These are phyloP conservation scores for Hypoxylon subgilvum DNA, from an alignment of 495 filamentous ascomycete species.

Conservation along the genomic window DNA sequence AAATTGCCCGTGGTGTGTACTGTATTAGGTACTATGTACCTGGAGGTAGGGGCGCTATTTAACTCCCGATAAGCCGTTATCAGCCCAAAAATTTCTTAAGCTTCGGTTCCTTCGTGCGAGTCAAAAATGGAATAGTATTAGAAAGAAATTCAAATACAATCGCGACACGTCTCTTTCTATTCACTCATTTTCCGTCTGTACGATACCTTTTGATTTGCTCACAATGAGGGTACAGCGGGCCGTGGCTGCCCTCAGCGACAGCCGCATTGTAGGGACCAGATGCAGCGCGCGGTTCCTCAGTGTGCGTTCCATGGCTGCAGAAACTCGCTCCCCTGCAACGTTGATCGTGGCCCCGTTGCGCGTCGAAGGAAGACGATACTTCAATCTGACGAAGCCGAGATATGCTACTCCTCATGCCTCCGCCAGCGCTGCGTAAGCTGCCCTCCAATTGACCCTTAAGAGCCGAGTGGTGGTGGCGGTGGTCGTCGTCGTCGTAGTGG, in stretches of 20 bases:
- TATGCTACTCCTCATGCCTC: slow-evolving; percentile 28
- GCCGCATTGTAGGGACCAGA: slow-evolving; percentile 42
- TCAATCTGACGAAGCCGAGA: slow-evolving; percentile 39
- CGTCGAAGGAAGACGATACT: slow-evolving; percentile 39
- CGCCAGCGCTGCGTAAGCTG: slow-evolving; percentile 34
- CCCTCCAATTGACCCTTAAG: not conserved
- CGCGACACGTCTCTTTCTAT: slow-evolving; percentile 16
- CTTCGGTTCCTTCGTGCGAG: slow-evolving; percentile 2
- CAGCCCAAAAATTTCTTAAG: slow-evolving; percentile 47
- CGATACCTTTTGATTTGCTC: slow-evolving; percentile 23
- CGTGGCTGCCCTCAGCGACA: slow-evolving; percentile 49
- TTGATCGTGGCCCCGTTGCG: slow-evolving; percentile 41
- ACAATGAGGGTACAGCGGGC: slow-evolving; percentile 55
- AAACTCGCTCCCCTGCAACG: slow-evolving; percentile 20
- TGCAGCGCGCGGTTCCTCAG: slow-evolving; percentile 44
- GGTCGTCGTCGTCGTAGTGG: too few relatives aligned
- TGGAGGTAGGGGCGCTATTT: slow-evolving; percentile 18
- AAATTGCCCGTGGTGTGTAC: too few relatives aligned
- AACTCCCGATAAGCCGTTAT: slow-evolving; percentile 32
- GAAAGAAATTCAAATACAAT: slow-evolving; percentile 4
- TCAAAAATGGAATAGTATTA: slow-evolving; percentile 11
- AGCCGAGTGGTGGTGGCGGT: not conserved
- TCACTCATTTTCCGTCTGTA: slow-evolving; percentile 19
- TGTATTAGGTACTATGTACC: too few relatives aligned
- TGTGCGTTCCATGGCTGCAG: slow-evolving; percentile 25